Base-by-base conservation (phyloP, 768 basidiomycete genomes). In the Lentinula aciculospora region DNA sequence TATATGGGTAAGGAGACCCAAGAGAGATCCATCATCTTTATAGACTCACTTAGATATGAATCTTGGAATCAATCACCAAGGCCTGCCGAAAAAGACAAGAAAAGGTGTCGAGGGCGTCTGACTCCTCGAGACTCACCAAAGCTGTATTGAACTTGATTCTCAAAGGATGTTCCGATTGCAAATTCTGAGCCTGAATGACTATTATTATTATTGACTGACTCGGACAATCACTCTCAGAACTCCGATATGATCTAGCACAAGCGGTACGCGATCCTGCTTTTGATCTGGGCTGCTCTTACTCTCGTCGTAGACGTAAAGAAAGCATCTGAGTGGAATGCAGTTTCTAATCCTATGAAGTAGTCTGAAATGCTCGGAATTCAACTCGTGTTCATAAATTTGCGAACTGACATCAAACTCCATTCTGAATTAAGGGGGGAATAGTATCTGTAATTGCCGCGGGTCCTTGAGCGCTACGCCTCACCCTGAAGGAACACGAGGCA, bases 401-500 rank as follows among this genome's bases (percentile, higher is more conserved):
- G 40, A 17, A 17, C 46, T 47, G 46, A 31, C 29, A 34, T 53
- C 51, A 36, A 19, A 50, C 9, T 28, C 8, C 12, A 36, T 53
- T 25, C 54, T 40, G 51, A 53, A 54, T 54, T 37, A 36, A 56
- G 25, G 42, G 54, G 36, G 17, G 4, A 28, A n/a, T 15, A 4
- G 28, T 28, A 51, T 32, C 28, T 29, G 15, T 25, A 56, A 56
- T 46, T 29, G 56, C 56, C 56, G 56, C 56, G 56, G 46, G 31
- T 25, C 21, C 23, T 37, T 57, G 46, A 37, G 56, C 45, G 56
- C 45, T 48, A 29, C n/a, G n/a, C n/a, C n/a, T n/a, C 48, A 68
- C 68, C 59, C 66, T 72, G 65, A 57, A 58, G 64, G 62, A 44
- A 56, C 71, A 72, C 66, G 69, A 72, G 71, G 71, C 70, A 58